Base-by-base conservation (phyloP, 106 monocot species). In the Posidonia australis region DNA sequence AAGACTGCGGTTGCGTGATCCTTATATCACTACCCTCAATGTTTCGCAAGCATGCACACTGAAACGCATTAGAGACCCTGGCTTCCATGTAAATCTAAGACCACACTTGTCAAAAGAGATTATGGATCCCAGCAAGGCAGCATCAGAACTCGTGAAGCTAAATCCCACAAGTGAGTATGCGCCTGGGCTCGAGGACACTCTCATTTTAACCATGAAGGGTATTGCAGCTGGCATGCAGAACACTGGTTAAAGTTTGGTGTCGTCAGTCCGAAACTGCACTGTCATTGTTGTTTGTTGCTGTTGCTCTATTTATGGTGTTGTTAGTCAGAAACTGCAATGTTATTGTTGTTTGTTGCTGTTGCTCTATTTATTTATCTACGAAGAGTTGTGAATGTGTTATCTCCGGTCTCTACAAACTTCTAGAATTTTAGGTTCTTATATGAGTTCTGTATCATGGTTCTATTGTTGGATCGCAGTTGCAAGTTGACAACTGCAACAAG, bases 201-300 rank as follows among this genome's bases (percentile, higher is more conserved):
- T 92, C 60, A 92, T 92, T 51, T 65, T 92, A 67, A 92, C 91
- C 54, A 92, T 92, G 91, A 92, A 92, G 79, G 91, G 91, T 64
- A 86, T 92, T 51, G 86, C 91, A 58, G 86, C 91, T 13, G 86
- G 91, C 41, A 55, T 92, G 86, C 86, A 86, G 70, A 92, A 92
- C 77, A 92, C 86, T 0, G 91, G 91, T 67, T 92, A 25, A n/a
- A n/a, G n/a, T n/a, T n/a, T n/a, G n/a, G n/a, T n/a, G n/a, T n/a
- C n/a, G n/a, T n/a, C n/a, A n/a, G n/a, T n/a, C n/a, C n/a, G n/a
- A n/a, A n/a, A n/a, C n/a, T n/a, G n/a, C n/a, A n/a, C n/a, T n/a
- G n/a, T n/a, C n/a, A n/a, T n/a, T n/a, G n/a, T n/a, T n/a, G n/a
- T n/a, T n/a, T n/a, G n/a, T n/a, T n/a, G n/a, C n/a, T n/a, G n/a